phyloP scores from a whole-genome alignment of 2,329 filamentous ascomycete species.

The Penicillium crustosum region DNA sequence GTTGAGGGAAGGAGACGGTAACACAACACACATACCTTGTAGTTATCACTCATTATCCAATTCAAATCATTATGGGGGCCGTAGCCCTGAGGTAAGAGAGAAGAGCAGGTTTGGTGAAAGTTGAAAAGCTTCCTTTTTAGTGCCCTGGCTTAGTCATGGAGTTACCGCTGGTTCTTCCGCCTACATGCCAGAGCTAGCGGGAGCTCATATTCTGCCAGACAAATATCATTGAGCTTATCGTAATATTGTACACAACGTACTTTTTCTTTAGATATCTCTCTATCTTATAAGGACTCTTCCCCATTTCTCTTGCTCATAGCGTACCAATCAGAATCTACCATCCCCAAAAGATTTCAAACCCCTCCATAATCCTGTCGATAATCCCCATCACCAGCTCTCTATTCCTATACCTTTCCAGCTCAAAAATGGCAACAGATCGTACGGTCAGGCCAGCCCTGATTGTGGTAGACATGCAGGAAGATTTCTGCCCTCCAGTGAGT shows the following conservation, averaged over 20 bases:
- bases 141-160: conserved; percentile 18
- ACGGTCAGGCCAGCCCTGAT: conserved; percentile 57
- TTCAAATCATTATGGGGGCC: conserved; percentile 28
- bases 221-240: background rate
- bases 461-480: conserved; percentile 87
- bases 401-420: background rate
- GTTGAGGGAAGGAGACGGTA: conserved; percentile 11
- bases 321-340: background rate
- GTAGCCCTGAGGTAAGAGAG: conserved; percentile 30
- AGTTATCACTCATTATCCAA: conserved; percentile 31
- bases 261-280: background rate
- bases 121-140: conserved; percentile 16
- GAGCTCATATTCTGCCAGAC: conserved; percentile 5
- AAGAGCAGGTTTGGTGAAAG: conserved; percentile 7
- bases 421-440: background rate
- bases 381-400: background rate
- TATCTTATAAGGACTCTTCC: background rate
- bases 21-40: conserved; percentile 30
- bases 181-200: background rate
- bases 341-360: background rate
- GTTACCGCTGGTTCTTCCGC: background rate
- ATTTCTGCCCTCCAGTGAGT: conserved; percentile 86
- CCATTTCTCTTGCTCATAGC: too few species aligned
- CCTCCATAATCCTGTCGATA: background rate
- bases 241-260: background rate